Percentiles rank a stretch among this genome's conserved stretches.
Evolutionary conservation across 2,329 filamentous ascomycete genomes (phyloP).

Genomic region (Trichoderma hamatum): DNA sequence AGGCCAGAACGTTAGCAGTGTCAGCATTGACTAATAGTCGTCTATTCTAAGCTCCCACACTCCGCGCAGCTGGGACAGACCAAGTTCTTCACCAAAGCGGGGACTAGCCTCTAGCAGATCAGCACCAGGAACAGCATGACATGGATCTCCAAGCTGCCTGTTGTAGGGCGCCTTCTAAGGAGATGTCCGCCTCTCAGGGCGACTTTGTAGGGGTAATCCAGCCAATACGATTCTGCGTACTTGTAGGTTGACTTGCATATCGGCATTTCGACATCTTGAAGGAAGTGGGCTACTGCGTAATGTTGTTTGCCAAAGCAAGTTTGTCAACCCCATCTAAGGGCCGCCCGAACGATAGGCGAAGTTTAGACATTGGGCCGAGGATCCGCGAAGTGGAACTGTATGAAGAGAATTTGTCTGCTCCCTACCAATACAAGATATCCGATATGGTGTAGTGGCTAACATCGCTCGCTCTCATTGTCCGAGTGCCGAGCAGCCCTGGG

Average conservation of each 20-base stretch:
- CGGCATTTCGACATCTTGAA: not conserved
- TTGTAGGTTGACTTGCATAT: not conserved
- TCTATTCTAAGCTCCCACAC: conserved; percentile 1
- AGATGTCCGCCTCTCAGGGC: not conserved
- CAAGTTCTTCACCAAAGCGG: not conserved
- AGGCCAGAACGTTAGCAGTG: not conserved
- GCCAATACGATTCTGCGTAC: not conserved
- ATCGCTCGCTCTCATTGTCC: conserved; percentile 36
- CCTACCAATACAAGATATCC: conserved; percentile 28
- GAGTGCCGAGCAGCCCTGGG: conserved; percentile 40
- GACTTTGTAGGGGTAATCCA: not conserved
- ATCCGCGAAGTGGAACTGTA: not conserved
- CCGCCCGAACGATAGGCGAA: not conserved
- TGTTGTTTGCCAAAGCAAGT: not conserved
- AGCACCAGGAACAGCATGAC: not conserved
- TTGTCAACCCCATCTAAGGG: not conserved
- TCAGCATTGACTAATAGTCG: not conserved
- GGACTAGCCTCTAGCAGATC: not conserved
- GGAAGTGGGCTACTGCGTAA: not conserved
- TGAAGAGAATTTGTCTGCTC: not conserved
- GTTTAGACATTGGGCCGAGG: not conserved
- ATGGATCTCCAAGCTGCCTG: not conserved
- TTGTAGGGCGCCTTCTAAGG: not conserved
- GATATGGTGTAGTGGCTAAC: conserved; percentile 45
- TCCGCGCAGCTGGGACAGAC: not conserved